phyloP scores from a whole-genome alignment of 768 basidiomycete species.

The Leccinum aurantiacum region DNA sequence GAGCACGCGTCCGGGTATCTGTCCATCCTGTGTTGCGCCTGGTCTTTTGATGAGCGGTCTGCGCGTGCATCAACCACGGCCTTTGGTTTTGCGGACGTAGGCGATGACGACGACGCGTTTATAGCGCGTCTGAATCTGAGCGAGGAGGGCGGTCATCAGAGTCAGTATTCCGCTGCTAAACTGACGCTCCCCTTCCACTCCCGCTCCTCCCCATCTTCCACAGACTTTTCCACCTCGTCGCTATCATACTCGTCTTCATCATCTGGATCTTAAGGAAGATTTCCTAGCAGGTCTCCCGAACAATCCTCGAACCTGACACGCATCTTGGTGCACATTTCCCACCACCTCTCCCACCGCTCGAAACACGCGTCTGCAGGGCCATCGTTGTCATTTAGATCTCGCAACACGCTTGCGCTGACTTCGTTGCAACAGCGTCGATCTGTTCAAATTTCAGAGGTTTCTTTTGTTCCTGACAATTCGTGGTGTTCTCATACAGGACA shows the following conservation, averaged over 20 bases:
- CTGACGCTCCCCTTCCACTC: constrained; percentile 26
- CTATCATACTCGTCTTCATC: constrained; percentile 36
- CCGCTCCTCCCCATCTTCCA: constrained; percentile 33
- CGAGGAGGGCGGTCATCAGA: constrained; percentile 56
- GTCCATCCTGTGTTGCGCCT: constrained; percentile 90
- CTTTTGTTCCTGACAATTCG: too few species aligned
- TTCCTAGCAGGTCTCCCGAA: constrained; percentile 62
- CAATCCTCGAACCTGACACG: constrained; percentile 72
- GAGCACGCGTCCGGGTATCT: constrained; percentile 64
- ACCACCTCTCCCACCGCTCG: constrained; percentile 71
- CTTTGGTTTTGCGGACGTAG: constrained; percentile 22
- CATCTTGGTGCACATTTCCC: constrained; percentile 47
- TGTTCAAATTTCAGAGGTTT: too few species aligned
- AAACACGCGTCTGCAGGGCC: constrained; percentile 44
- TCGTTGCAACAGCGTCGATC: too few species aligned
- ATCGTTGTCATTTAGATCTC: constrained; percentile 54
- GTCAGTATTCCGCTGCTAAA: constrained; percentile 63
- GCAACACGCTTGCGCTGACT: constrained; percentile 48
- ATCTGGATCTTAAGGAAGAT: constrained; percentile 31
- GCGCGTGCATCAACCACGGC: constrained; percentile 44
- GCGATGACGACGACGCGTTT: constrained; percentile 32
- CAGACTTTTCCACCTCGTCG: constrained; percentile 33
- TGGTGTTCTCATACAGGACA: too few species aligned
- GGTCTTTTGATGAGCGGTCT: constrained; percentile 71
- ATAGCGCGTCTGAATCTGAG: constrained; percentile 56